phyloP scores from a whole-genome alignment of 2,329 filamentous ascomycete species.

The Colletotrichum chlorophyti region DNA sequence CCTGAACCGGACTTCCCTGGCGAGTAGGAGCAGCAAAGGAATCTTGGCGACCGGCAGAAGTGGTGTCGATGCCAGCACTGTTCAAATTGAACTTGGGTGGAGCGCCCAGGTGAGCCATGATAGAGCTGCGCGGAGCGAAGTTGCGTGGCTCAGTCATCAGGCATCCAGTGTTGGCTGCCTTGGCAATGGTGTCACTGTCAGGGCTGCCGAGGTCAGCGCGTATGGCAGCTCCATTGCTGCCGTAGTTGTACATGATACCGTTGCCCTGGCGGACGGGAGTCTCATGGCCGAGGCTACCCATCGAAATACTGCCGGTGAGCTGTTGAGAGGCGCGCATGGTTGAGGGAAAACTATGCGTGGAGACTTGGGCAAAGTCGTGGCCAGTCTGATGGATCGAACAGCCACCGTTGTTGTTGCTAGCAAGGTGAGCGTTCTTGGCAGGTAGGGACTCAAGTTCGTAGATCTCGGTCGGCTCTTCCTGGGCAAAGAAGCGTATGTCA shows the following conservation, averaged over 20 bases:
- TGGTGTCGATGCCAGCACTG: background rate
- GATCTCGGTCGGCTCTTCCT: too few relatives aligned
- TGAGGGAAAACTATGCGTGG: too few relatives aligned
- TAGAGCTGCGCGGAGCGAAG: conserved; percentile 45
- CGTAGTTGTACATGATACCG: background rate
- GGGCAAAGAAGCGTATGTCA: background rate
- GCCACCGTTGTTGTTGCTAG: too few relatives aligned
- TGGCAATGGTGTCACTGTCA: conserved; percentile 9
- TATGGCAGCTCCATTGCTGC: background rate
- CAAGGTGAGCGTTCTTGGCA: too few relatives aligned
- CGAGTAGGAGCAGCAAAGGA: background rate
- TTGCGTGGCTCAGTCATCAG: conserved; percentile 48
- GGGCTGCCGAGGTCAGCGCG: background rate
- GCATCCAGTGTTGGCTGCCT: conserved; percentile 12
- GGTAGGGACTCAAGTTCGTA: too few relatives aligned
- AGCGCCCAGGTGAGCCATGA: conserved; percentile 34
- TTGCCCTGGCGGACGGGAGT: background rate
- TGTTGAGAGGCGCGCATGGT: background rate
- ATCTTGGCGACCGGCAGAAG: background rate
- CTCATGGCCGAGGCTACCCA: conserved; percentile 3
- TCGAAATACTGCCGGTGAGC: conserved; percentile 19
- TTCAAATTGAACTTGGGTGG: conserved; percentile 46
- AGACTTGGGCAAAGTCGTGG: too few relatives aligned
- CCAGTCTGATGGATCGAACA: too few relatives aligned
- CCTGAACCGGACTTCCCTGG: background rate